Percentiles rank a stretch among this genome's conserved stretches.
These are phyloP conservation scores for Kwoniella europaea DNA, from an alignment of 768 basidiomycete genomes.

Conservation along the genomic window DNA sequence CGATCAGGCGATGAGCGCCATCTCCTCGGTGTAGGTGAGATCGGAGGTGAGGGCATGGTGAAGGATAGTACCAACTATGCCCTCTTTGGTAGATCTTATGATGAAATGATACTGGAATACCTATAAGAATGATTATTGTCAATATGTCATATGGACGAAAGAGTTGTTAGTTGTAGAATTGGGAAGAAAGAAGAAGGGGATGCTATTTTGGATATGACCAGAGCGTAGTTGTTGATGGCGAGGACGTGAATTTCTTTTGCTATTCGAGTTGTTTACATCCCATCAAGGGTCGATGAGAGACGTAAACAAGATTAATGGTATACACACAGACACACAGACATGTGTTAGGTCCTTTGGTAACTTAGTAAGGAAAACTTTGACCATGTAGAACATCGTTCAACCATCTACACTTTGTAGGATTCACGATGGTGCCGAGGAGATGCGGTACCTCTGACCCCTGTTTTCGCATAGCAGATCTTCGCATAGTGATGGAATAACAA, in stretches of 20 bases:
- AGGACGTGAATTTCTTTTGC: neutral
- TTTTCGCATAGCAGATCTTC: neutral
- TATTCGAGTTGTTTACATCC: conserved; percentile 18
- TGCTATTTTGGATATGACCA: neutral
- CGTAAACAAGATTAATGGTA: neutral
- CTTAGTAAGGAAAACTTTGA: conserved; percentile 1
- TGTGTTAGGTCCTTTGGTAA: conserved; percentile 2
- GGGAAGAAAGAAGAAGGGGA: conserved; percentile 5
- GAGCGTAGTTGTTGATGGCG: neutral
- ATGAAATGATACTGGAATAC: neutral
- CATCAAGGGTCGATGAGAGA: neutral
- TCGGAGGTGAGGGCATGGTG: conserved; percentile 33
- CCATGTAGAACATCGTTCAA: conserved; percentile 25
- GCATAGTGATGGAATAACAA: neutral
- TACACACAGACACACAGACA: conserved; percentile 11
- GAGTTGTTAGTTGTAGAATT: neutral
- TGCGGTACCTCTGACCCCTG: neutral
- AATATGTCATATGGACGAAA: neutral
- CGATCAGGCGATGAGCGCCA: conserved; percentile 28
- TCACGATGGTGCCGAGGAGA: neutral
- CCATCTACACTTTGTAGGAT: neutral
- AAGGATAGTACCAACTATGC: conserved; percentile 1
- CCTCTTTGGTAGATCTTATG: conserved; percentile 7
- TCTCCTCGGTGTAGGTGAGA: conserved; percentile 43
- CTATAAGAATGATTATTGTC: neutral